Evolutionary conservation across 306 rosid species (phyloP), one percentile per base, ranked within the genome.

Genomic region (Sicyos edulis): DNA sequence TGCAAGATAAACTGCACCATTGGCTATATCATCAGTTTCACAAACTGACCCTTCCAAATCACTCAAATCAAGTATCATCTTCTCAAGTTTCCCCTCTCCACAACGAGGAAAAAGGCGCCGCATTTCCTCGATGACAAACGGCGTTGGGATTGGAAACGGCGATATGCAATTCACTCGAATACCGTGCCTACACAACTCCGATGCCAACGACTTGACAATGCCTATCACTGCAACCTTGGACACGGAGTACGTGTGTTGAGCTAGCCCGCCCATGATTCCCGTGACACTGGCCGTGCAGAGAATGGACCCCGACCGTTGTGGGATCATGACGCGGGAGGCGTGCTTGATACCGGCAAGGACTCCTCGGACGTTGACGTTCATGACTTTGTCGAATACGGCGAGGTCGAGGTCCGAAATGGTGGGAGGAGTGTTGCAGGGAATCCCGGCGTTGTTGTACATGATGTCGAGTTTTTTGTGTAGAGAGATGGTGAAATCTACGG

Each of bases 201-300:
- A 76, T 21, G 92, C 89, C 73, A 80, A 2, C 16, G 89, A 86
- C 74, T 86, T 90, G n/a, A 88, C 92, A 77, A 87, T 78, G 76
- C 97, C 97, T 20, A 85, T 70, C 10, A 93, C 84, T 2, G 92
- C 85, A 54, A 29, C 85, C 82, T 90, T 93, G 37, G 98, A 93
- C 63, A 86, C 77, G 11, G 95, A 83, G 76, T 90, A 90, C 0
- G 96, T 87, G 64, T 82, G 95, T 60, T 88, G 98, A 0, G 96
- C 75, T 70, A 88, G 19, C 58, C 98, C 98, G 54, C 90, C 96
- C 81, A 87, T 83, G 51, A 88, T 57, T 26, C 96, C 95, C 1
- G 96, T 83, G 71, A 88, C 76, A 58, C 97, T 93, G 14, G 92
- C 96, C 9, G 98, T 93, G 76, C 96, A 88, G 5, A 93, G 86